Evolutionary conservation across 2,329 filamentous ascomycete species (phyloP), one percentile per base, ranked within the genome.

Genomic region (Colletotrichum orchidophilum): DNA sequence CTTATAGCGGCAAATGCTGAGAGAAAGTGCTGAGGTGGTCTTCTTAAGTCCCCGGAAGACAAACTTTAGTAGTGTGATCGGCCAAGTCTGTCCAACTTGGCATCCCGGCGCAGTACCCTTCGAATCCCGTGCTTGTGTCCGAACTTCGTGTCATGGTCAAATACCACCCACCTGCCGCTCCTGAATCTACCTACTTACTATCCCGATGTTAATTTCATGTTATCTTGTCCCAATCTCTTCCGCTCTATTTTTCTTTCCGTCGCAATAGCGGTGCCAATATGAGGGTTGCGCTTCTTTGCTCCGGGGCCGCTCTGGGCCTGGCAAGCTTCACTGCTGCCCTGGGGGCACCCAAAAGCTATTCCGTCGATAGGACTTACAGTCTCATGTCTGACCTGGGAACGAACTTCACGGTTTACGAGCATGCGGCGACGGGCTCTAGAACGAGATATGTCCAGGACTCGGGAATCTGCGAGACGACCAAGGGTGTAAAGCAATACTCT

Each of bases 401-500:
- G 31, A 81, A 80, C 4, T 84, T 84, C 73, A 85, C 80, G 18
- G 80, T 87, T 42, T 87, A 86, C 69, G 81, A 87, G 71, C 85
- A 87, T 75, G 80, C 80, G n/a, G 81, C 81, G 1, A 86, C 85
- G 1, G 80, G 79, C 50, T 80, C 83, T 1, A 83, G 77, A 29
- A 73, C 88, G 54, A 81, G 85, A 26, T 87, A 83, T 66, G 85
- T 88, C 29, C 83, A 82, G 27, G 87, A 88, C 73, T 87, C 85
- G 0, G 81, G 85, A 54, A 81, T 86, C 65, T 87, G 86, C 74
- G 86, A 87, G 77, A 87, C 84, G 0, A 87, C 85, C 0, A 79
- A 81, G 0, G 83, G 84, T 1, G 86, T 87, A 2, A 87, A 84
- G 33, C 84, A 85, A 70, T 86, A 85, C 74, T 86, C 84, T 4